Evolutionary conservation across 176 grass and related monocot species (phyloP), one percentile per base, ranked within the genome.

Genomic region (Carex kokanica): DNA sequence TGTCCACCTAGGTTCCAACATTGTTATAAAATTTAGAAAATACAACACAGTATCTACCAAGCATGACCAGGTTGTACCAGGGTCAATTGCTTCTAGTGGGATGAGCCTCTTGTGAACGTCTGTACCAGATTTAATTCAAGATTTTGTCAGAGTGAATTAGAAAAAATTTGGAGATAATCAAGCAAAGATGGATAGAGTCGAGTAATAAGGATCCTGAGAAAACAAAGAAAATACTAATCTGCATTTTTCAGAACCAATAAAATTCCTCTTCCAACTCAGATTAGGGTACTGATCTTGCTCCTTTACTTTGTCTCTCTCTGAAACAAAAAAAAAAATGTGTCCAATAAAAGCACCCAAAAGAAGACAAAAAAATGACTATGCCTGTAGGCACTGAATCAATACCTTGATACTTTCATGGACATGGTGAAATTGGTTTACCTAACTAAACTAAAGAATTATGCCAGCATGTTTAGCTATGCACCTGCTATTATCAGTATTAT

Each of bases 201-300:
- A 8, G 18, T 8, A 18, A 57, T 12, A 80, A 57, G 18, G 34
- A 43, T 32, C 12, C 0, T 73, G 0, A 49, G n/a, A 73, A 24
- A 71, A 55, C 4, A 69, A 59, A n/a, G 17, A 79, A 34, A 54
- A 57, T 80, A 61, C 25, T 36, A 80, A 80, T 56, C 78, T 80
- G 78, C 78, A 80, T 80, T 61, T 57, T 61, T 57, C 27, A 80
- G 78, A 54, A 38, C 15, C 52, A 59, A 79, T 79, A 18, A 60
- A 36, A n/a, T 11, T 40, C 70, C n/a, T 71, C 12, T 17, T 52
- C 40, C 18, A 17, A 49, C 6, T 75, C 71, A 32, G 71, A 75
- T 77, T 77, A 54, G 43, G 71, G 41, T 75, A 64, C 12, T 4
- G 62, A 25, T 14, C 31, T 64, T 25, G 23, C 23, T 15, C 23